Percentiles rank a stretch among this genome's conserved stretches.
Evolutionary conservation across 2,329 filamentous ascomycete species (phyloP).

Genomic region (Fusarium aywerte): DNA sequence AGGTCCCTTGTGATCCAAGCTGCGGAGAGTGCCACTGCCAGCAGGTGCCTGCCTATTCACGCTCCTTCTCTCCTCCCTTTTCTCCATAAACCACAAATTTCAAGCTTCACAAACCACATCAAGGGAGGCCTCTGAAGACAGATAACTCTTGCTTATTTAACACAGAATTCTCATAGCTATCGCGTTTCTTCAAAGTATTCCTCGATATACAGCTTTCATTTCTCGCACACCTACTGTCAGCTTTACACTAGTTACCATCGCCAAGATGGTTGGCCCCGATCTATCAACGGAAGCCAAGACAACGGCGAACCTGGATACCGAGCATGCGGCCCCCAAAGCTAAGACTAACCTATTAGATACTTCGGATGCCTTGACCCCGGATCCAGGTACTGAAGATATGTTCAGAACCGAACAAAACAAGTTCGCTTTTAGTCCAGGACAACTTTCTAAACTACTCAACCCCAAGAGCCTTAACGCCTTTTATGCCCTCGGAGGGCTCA

Average conservation of each 20-base stretch:
- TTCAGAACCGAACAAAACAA: constrained; percentile 79
- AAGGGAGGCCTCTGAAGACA: constrained; percentile 18
- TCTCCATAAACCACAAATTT: not conserved
- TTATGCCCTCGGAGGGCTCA: constrained; percentile 77
- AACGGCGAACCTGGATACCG: constrained; percentile 6
- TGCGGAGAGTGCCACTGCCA: constrained; percentile 8
- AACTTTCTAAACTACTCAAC: constrained; percentile 82
- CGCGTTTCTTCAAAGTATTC: not conserved
- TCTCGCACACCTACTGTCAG: not conserved
- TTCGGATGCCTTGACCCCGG: constrained; percentile 54
- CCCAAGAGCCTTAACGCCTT: constrained; percentile 82
- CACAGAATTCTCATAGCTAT: not conserved
- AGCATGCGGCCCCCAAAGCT: constrained; percentile 21
- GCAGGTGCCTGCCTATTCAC: not conserved
- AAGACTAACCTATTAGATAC: constrained; percentile 39
- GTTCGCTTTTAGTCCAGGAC: constrained; percentile 85
- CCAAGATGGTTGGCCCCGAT: constrained; percentile 35
- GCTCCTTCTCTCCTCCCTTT: not conserved
- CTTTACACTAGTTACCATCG: constrained; percentile 16
- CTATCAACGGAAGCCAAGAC: constrained; percentile 27
- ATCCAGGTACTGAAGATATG: constrained; percentile 78
- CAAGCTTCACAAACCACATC: not conserved
- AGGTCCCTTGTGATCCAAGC: not conserved
- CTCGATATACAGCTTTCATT: not conserved
- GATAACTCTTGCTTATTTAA: not conserved